phyloP scores from a whole-genome alignment of 305 asterid genomes.

The Fraxinus floribunda region DNA sequence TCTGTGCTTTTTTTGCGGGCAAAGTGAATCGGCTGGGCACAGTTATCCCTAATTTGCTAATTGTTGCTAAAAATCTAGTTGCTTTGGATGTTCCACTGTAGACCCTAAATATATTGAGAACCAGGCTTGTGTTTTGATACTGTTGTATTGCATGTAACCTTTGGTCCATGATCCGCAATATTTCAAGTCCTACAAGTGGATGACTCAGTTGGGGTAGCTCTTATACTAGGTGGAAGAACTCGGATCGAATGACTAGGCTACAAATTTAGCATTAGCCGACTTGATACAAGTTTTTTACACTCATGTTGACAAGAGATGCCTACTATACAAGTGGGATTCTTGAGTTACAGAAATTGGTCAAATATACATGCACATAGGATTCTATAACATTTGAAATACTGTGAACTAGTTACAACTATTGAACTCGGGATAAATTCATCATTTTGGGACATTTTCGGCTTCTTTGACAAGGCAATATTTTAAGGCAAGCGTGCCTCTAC shows the following conservation, averaged over 20 bases:
- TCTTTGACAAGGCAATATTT: not conserved
- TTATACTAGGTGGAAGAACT: not conserved
- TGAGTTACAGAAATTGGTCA: not conserved
- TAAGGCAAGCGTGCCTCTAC: not conserved
- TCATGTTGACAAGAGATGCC: not conserved
- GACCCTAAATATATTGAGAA: not conserved
- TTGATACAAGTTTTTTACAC: not conserved
- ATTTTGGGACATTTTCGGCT: not conserved
- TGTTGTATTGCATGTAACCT: not conserved
- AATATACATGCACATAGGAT: not conserved
- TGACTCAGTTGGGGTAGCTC: not conserved
- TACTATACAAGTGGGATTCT: not conserved
- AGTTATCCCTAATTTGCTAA: not conserved
- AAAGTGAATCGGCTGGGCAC: not conserved
- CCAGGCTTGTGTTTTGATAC: not conserved
- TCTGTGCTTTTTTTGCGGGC: not conserved
- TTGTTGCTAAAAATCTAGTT: not conserved
- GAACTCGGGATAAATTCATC: not conserved
- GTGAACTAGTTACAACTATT: not conserved
- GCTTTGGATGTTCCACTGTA: not conserved
- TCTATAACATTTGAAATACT: not conserved
- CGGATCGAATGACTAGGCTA: not conserved
- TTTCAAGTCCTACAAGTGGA: not conserved
- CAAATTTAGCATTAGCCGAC: not conserved
- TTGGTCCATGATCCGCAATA: not conserved